Conservation (phyloP, 176 grass and related monocot genomes). For the Aegilops speltoides region DNA sequence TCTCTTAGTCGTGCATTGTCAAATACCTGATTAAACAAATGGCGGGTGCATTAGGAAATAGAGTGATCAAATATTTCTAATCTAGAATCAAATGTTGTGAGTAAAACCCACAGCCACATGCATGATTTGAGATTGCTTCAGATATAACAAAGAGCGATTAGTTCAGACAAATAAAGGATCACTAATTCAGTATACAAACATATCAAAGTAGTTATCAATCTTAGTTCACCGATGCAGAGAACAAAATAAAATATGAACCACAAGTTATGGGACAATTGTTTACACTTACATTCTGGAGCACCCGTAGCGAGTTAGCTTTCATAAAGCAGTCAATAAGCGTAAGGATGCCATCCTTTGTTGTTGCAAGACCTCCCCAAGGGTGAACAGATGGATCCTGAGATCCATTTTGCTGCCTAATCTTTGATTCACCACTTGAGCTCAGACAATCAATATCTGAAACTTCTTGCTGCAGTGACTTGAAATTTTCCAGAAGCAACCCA, state of each 20-base stretch:
- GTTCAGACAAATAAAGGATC: slow-evolving; percentile 27
- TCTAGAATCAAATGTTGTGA: slow-evolving; percentile 4
- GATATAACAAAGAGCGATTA: slow-evolving; percentile 11
- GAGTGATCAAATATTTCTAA: neutral
- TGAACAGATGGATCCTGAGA: slow-evolving; percentile 68
- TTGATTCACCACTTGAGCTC: slow-evolving; percentile 25
- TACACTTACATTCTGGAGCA: slow-evolving; percentile 83
- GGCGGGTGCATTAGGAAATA: slow-evolving; percentile 14
- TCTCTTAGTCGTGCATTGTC: slow-evolving; percentile 92
- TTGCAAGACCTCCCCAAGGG: slow-evolving; percentile 88
- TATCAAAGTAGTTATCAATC: slow-evolving; percentile 1
- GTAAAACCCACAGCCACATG: neutral
- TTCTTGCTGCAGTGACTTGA: slow-evolving; percentile 72
- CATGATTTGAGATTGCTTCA: slow-evolving; percentile 16
- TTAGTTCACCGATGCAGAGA: slow-evolving; percentile 19
- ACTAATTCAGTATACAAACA: slow-evolving; percentile 9
- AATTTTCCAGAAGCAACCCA: slow-evolving; percentile 84
- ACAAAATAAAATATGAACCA: slow-evolving; percentile 19
- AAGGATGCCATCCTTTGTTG: slow-evolving; percentile 82
- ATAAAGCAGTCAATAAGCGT: slow-evolving; percentile 89
- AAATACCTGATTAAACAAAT: slow-evolving; percentile 76
- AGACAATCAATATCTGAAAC: slow-evolving; percentile 28
- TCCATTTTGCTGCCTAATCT: slow-evolving; percentile 32
- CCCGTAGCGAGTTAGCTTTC: slow-evolving; percentile 59
- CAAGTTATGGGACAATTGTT: neutral